Base-by-base conservation (phyloP, 768 basidiomycete genomes). In the Chalciporus sphaerocephalus region DNA sequence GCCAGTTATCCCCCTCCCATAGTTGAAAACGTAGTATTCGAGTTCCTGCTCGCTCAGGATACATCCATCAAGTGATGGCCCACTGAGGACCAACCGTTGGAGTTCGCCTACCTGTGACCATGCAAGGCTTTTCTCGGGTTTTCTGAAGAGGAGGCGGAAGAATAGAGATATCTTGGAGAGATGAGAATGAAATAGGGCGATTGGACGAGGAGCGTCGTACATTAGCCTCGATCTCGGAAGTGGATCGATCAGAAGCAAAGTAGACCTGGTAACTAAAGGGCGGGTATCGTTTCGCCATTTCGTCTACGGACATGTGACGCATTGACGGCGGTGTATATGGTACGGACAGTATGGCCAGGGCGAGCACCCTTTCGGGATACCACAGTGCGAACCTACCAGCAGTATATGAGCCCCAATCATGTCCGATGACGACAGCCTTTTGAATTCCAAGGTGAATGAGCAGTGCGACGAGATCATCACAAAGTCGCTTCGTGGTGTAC, bases 341-440 rank as follows among this genome's bases (percentile, higher is more conserved):
- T 8, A 82, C 64, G 40, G 83, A 83, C 60, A 90, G 48, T 51
- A 87, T 88, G 48, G 75, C 71, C 16, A 90, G 67, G 0, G 80
- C 81, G 5, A 72, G 54, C 27, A 86, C 51, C 25, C 85, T 73
- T 12, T 79, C 66, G 0, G 89, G 85, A 57, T 87, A 65, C 83
- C 84, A 89, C 18, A 87, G 69, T 10, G 84, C 81, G 54, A 92
- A 83, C 17, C 87, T 72, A 34, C 73, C 74, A 2, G 74, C 85
- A 11, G 70, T 76, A 48, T 69, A 77, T 3, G 84, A 69, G 5
- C 89, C 89, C 88, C 88, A 91, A 55, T 92, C 89, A 54, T 91
- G 89, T 0, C 86, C 89, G 46, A 89, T 71, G 45, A 89, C 65
- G 10, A 87, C 84, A 25, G 79, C 81, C 58, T 73, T 72, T 28